Conservation (phyloP, 805 yeast genomes). For the Candida coleopterorum region DNA sequence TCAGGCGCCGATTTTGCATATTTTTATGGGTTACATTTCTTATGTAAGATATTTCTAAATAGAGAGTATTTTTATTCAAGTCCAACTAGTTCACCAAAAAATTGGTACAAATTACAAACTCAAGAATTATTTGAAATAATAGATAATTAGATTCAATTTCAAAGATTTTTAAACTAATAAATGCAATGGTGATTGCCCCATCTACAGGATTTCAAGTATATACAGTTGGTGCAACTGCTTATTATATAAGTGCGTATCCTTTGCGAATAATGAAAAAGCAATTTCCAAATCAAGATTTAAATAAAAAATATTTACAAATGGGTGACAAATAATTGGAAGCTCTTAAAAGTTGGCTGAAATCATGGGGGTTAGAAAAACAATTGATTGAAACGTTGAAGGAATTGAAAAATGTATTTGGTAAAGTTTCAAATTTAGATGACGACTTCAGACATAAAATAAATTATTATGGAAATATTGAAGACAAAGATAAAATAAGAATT, state of each 20-base stretch:
- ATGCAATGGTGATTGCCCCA: constrained; percentile 31
- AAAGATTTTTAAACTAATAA: constrained; percentile 14
- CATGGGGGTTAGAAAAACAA: constrained; percentile 26
- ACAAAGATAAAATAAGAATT: constrained; percentile 10
- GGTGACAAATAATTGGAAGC: constrained; percentile 19
- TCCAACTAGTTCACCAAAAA: constrained; percentile 24
- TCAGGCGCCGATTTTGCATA: constrained; percentile 31
- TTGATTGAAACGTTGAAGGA: constrained; percentile 25
- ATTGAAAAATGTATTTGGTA: constrained; percentile 19
- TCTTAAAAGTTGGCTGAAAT: constrained; percentile 21
- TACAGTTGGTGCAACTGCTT: constrained; percentile 30
- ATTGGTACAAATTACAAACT: constrained; percentile 24
- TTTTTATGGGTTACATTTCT: constrained; percentile 26
- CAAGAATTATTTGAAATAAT: constrained; percentile 16
- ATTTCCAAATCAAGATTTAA: neutral
- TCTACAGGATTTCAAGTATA: constrained; percentile 35
- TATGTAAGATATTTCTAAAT: constrained; percentile 29
- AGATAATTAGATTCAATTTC: constrained; percentile 20
- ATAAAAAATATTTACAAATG: constrained; percentile 14
- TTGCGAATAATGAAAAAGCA: constrained; percentile 13
- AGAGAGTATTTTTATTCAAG: constrained; percentile 32
- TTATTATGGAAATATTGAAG: constrained; percentile 26
- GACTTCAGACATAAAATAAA: constrained; percentile 21
- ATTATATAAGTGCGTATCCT: constrained; percentile 27
- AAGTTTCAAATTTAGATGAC: constrained; percentile 13